Conservation (phyloP, 192 early-diverging fungal genomes). For the Coemansia sp. region DNA sequence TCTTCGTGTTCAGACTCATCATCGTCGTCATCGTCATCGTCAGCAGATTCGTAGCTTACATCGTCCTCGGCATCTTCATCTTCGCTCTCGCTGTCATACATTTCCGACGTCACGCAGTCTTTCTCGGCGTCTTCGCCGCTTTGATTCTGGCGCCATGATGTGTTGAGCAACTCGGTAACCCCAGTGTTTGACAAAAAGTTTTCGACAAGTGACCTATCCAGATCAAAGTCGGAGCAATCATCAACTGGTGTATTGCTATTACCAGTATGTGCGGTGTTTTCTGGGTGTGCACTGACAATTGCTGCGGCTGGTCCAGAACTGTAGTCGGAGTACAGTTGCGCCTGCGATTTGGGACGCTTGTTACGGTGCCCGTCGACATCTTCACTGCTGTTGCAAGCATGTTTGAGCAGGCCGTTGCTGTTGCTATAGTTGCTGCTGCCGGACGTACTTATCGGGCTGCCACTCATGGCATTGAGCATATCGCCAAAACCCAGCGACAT, state of each 20-base stretch:
- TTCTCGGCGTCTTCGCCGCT: neutral
- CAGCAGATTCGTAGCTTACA: conserved; percentile 14
- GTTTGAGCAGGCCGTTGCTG: neutral
- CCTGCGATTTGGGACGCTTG: conserved; percentile 36
- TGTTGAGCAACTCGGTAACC: conserved; percentile 27
- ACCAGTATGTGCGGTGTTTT: too few species aligned
- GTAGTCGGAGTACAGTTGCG: neutral
- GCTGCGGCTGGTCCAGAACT: neutral
- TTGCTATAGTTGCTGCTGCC: conserved; percentile 22
- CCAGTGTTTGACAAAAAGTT: conserved; percentile 29
- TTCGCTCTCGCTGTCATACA: conserved; percentile 8
- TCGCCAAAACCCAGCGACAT: conserved; percentile 8
- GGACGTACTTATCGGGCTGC: conserved; percentile 5
- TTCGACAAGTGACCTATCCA: conserved; percentile 27
- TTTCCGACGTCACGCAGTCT: neutral
- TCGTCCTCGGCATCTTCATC: conserved; percentile 26
- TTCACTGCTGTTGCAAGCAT: too few species aligned
- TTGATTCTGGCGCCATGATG: neutral
- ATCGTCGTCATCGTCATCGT: conserved; percentile 18
- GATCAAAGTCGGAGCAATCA: neutral
- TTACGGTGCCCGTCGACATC: conserved; percentile 16
- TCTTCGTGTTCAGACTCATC: conserved; percentile 5
- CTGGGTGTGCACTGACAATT: too few species aligned
- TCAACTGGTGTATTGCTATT: neutral
- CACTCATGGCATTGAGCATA: conserved; percentile 16